Conservation (phyloP, 805 yeast genomes). For the Debaryomyces tyrocola region DNA sequence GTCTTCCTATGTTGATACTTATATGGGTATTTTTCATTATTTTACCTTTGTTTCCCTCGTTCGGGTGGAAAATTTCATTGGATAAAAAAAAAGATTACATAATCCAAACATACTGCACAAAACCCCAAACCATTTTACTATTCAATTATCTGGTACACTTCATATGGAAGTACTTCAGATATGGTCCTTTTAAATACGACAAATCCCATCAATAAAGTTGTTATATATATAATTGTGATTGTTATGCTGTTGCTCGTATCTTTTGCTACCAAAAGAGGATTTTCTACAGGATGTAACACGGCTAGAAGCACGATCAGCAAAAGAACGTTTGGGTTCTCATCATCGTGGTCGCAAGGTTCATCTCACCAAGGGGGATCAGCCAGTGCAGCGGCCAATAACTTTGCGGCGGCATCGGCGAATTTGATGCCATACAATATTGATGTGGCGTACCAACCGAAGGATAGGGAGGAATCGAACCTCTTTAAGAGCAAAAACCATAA, state of each 20-base stretch:
- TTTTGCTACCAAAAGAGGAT: constrained; percentile 12
- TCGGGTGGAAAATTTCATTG: constrained; percentile 8
- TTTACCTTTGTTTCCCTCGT: neutral
- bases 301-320: constrained; percentile 8
- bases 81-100: constrained; percentile 5
- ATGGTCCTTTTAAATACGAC: neutral
- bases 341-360: constrained; percentile 14
- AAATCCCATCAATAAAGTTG: neutral
- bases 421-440: constrained; percentile 52
- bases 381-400: constrained; percentile 16
- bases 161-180: neutral
- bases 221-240: constrained; percentile 12
- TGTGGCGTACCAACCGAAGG: constrained; percentile 75
- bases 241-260: constrained; percentile 21
- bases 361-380: constrained; percentile 12
- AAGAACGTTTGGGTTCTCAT: constrained; percentile 21
- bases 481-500: constrained; percentile 29
- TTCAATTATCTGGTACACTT: no score
- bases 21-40: constrained; percentile 1
- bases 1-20: neutral
- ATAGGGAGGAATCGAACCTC: constrained; percentile 52
- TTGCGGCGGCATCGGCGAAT: constrained; percentile 16
- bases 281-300: constrained; percentile 8
- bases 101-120: neutral
- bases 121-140: no score